phyloP scores from a whole-genome alignment of 352 stramenopile genomes.

The Pseudoperonospora humuli region DNA sequence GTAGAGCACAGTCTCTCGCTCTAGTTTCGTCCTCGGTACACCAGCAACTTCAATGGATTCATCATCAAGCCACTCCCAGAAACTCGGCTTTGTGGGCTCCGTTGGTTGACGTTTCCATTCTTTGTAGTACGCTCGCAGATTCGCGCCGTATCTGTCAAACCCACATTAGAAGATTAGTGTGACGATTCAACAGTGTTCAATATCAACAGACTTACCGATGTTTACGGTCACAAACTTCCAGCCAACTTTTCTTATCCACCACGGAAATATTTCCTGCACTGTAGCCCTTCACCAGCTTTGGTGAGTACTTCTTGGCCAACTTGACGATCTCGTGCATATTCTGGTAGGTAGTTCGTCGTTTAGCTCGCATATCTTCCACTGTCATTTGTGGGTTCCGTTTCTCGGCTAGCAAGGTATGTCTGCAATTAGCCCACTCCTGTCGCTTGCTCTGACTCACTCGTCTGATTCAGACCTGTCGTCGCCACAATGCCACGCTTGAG shows the following conservation, averaged over 20 bases:
- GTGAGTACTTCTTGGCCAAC: conserved; percentile 83
- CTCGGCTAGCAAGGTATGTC: conserved; percentile 3
- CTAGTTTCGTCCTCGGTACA: conserved; percentile 88
- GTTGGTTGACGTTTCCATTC: conserved; percentile 88
- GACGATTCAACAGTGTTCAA: too few relatives aligned
- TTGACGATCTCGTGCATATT: conserved; percentile 88
- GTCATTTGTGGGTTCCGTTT: conserved; percentile 46
- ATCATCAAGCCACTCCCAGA: conserved; percentile 87
- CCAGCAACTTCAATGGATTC: conserved; percentile 80
- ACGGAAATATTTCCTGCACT: conserved; percentile 86
- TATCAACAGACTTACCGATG: conserved; percentile 43
- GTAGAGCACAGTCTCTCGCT: conserved; percentile 93
- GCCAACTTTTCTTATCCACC: conserved; percentile 87
- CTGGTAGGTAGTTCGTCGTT: conserved; percentile 71
- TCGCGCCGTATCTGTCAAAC: conserved; percentile 94
- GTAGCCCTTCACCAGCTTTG: conserved; percentile 84
- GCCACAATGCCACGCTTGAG: conserved; percentile 36
- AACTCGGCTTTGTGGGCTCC: conserved; percentile 64
- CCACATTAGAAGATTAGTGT: too few relatives aligned
- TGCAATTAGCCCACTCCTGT: conserved; percentile 42
- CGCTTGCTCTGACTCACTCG: conserved; percentile 33
- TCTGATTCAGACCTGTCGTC: conserved; percentile 30
- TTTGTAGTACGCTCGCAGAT: conserved; percentile 95
- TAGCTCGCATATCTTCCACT: conserved; percentile 60
- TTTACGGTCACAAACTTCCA: conserved; percentile 85